Conservation (phyloP, 2,329 filamentous ascomycete species). For the Fusarium irregulare region DNA sequence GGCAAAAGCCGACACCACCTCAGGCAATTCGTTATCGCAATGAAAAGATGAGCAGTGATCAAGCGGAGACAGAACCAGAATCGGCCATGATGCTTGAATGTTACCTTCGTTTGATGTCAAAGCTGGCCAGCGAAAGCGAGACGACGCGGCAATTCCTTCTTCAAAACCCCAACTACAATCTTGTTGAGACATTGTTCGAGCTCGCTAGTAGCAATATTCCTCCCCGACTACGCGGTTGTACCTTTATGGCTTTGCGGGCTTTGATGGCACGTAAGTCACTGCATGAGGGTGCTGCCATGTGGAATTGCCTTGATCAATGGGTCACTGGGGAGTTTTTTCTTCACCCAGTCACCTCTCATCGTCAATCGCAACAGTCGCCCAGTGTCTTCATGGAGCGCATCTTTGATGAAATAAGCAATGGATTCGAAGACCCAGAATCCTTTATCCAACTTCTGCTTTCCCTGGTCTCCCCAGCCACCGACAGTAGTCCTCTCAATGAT, state of each 20-base stretch:
- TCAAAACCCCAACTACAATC: constrained; percentile 70
- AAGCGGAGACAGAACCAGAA: constrained; percentile 86
- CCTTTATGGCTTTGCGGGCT: constrained; percentile 81
- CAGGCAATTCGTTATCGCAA: constrained; percentile 60
- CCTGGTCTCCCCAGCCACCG: constrained; percentile 74
- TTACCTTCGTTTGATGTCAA: constrained; percentile 87
- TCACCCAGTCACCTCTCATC: constrained; percentile 50
- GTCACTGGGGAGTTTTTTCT: constrained; percentile 69
- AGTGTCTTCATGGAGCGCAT: constrained; percentile 69
- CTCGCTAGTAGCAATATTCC: constrained; percentile 82
- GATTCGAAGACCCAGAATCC: constrained; percentile 86
- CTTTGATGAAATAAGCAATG: constrained; percentile 78
- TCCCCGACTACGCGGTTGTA: constrained; percentile 81
- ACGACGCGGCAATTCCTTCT: constrained; percentile 80
- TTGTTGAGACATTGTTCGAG: constrained; percentile 80
- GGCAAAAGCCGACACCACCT: constrained; percentile 71
- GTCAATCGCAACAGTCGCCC: constrained; percentile 50
- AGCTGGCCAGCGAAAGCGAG: constrained; percentile 80
- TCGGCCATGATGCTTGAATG: constrained; percentile 97
- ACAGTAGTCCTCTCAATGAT: constrained; percentile 74
- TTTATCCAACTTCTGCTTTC: constrained; percentile 82
- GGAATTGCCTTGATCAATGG: constrained; percentile 84
- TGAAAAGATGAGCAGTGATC: constrained; percentile 71
- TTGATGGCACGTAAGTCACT: constrained; percentile 79
- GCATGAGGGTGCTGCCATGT: constrained; percentile 77